Evolutionary conservation across 768 basidiomycete species (phyloP).

Genomic region (Clitopilus passeckerianus): DNA sequence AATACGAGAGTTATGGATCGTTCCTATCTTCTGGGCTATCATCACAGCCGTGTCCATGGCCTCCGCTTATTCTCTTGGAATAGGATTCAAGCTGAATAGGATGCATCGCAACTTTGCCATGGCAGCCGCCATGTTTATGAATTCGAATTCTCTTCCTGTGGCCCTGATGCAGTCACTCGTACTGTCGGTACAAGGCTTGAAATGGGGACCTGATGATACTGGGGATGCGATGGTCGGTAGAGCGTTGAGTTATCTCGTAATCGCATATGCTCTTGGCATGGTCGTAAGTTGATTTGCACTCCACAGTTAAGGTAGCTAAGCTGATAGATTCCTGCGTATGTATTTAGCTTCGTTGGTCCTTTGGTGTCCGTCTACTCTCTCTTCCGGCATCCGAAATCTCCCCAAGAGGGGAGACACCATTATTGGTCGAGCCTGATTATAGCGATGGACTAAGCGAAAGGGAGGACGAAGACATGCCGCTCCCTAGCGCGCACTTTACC

Average conservation of each 20-base stretch:
- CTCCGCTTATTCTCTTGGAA: slow-evolving; percentile 61
- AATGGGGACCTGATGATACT: slow-evolving; percentile 79
- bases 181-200: slow-evolving; percentile 73
- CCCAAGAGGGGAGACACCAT: background rate
- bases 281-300: slow-evolving; percentile 41
- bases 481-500: background rate
- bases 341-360: slow-evolving; percentile 82
- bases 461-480: background rate
- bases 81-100: slow-evolving; percentile 57
- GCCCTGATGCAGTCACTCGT: slow-evolving; percentile 94
- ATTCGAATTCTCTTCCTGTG: slow-evolving; percentile 92
- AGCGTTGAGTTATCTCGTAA: slow-evolving; percentile 82
- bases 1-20: slow-evolving; percentile 77
- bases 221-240: slow-evolving; percentile 88
- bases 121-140: slow-evolving; percentile 88
- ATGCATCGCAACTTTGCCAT: slow-evolving; percentile 75
- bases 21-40: slow-evolving; percentile 80
- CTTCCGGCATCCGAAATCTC: background rate
- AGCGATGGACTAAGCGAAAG: background rate
- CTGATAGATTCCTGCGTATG: background rate
- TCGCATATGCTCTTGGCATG: slow-evolving; percentile 95
- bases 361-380: slow-evolving; percentile 80
- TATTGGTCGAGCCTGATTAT: background rate
- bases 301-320: background rate
- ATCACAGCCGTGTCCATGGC: slow-evolving; percentile 69